A percentile compares a stretch with the other conserved stretches of the same genome.
Conservation (phyloP, 2,329 filamentous ascomycete species). For the Sphaerulina vaccinii region DNA sequence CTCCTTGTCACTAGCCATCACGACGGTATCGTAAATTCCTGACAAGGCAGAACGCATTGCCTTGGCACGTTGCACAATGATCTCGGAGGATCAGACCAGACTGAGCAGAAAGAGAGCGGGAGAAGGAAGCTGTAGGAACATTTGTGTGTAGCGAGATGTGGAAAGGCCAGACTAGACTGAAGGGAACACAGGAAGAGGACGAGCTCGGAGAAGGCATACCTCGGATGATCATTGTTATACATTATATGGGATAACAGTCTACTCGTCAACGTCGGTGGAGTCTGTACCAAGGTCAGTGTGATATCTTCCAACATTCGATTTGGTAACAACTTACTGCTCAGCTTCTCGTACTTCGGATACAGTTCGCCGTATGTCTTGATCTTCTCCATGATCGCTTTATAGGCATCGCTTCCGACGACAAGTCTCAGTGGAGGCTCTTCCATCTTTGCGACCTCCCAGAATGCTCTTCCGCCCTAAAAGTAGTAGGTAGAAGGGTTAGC, state of each 20-base stretch:
- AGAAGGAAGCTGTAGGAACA: too few species aligned
- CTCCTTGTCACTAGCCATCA: too few species aligned
- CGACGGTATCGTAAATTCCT: too few species aligned
- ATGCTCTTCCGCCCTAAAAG: not conserved
- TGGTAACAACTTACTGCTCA: conserved; percentile 6
- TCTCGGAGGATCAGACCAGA: too few species aligned
- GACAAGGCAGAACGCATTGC: too few species aligned
- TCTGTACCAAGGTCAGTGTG: conserved; percentile 2
- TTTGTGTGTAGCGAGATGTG: too few species aligned
- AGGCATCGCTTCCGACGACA: conserved; percentile 56
- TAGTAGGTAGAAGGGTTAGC: conserved; percentile 37
- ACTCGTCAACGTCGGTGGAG: conserved; percentile 7
- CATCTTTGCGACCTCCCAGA: conserved; percentile 57
- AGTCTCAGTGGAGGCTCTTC: conserved; percentile 54
- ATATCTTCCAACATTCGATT: not conserved
- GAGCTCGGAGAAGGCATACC: not conserved
- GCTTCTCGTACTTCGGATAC: conserved; percentile 49
- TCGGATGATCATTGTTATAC: not conserved
- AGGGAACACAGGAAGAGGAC: not conserved
- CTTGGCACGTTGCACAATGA: too few species aligned
- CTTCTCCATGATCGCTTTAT: conserved; percentile 50
- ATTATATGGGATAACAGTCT: not conserved
- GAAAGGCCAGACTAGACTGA: too few species aligned
- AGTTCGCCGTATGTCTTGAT: conserved; percentile 51
- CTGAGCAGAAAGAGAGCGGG: too few species aligned